A percentile compares a stretch with the other conserved stretches of the same genome.
Conservation (phyloP, 306 rosid genomes). For the Ormosia semicastrata region DNA sequence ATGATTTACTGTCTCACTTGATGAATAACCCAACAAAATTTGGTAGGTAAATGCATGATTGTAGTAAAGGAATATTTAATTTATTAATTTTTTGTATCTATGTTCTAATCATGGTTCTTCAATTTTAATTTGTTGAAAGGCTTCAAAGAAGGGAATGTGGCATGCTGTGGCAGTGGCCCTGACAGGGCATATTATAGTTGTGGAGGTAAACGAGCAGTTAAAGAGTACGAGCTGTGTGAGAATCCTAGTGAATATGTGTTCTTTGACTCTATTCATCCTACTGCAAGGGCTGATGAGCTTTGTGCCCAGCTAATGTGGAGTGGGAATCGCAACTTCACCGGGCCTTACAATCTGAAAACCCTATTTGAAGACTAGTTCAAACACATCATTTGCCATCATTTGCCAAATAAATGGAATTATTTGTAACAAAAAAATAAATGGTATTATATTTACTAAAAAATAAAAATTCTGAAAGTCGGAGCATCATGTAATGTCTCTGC, state of each 20-base stretch:
- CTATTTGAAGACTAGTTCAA: conserved; percentile 16
- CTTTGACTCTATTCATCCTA: conserved; percentile 52
- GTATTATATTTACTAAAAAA: no score
- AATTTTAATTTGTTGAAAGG: conserved; percentile 28
- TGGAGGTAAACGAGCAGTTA: conserved; percentile 45
- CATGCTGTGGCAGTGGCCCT: conserved; percentile 62
- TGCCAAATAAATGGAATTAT: not conserved
- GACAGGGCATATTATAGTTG: conserved; percentile 48
- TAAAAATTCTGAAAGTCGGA: no score
- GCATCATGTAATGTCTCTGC: no score
- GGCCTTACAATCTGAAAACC: conserved; percentile 22
- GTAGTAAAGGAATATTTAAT: not conserved
- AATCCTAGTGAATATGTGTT: conserved; percentile 43
- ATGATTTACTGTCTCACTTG: not conserved
- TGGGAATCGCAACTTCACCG: conserved; percentile 6
- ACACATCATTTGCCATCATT: no score
- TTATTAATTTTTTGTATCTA: not conserved
- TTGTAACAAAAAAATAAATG: not conserved
- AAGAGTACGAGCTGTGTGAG: conserved; percentile 43
- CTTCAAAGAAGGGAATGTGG: conserved; percentile 45
- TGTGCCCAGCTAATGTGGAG: conserved; percentile 43
- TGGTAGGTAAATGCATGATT: conserved; percentile 31
- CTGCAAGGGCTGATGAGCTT: conserved; percentile 32
- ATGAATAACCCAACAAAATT: conserved; percentile 46
- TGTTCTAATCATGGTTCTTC: not conserved